Evolutionary conservation across 148 eudicot genomes (phyloP).

Genomic region (Simmondsia chinensis): DNA sequence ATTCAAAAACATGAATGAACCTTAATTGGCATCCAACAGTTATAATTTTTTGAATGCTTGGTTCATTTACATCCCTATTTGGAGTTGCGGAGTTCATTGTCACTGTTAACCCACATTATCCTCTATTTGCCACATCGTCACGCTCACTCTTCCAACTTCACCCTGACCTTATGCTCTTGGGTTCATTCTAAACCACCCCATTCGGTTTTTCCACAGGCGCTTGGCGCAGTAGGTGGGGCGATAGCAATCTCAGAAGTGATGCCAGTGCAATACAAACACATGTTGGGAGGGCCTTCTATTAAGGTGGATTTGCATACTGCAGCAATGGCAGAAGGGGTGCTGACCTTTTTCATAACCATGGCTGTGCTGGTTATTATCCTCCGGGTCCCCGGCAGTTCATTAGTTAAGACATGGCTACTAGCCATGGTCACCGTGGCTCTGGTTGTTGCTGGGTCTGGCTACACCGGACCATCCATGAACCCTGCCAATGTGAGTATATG

Average conservation of each 20-base stretch:
- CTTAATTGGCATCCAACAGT: too few species aligned
- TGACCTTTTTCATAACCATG: constrained; percentile 69
- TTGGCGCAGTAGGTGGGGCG: constrained; percentile 80
- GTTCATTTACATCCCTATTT: too few species aligned
- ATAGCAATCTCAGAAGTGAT: constrained; percentile 59
- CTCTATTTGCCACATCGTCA: too few species aligned
- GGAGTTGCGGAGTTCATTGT: too few species aligned
- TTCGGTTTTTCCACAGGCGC: constrained; percentile 39
- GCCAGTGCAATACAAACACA: constrained; percentile 69
- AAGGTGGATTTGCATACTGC: constrained; percentile 85
- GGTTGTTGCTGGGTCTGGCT: constrained; percentile 56
- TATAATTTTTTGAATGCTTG: too few species aligned
- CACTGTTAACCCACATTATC: too few species aligned
- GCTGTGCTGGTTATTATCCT: constrained; percentile 46
- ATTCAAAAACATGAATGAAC: too few species aligned
- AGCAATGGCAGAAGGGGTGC: constrained; percentile 75
- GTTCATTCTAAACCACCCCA: not conserved
- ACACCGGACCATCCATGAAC: constrained; percentile 91
- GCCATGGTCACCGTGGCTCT: constrained; percentile 60
- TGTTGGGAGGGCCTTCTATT: constrained; percentile 76
- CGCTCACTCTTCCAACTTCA: constrained; percentile 4
- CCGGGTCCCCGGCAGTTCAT: constrained; percentile 46
- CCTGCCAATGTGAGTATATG: constrained; percentile 87
- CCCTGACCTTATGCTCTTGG: not conserved
- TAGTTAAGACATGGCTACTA: constrained; percentile 65